Percentiles rank a stretch among this genome's conserved stretches.
These are phyloP conservation scores for Bryopsis sp. DNA, from an alignment of 139 green algal species.

Conservation along the genomic window DNA sequence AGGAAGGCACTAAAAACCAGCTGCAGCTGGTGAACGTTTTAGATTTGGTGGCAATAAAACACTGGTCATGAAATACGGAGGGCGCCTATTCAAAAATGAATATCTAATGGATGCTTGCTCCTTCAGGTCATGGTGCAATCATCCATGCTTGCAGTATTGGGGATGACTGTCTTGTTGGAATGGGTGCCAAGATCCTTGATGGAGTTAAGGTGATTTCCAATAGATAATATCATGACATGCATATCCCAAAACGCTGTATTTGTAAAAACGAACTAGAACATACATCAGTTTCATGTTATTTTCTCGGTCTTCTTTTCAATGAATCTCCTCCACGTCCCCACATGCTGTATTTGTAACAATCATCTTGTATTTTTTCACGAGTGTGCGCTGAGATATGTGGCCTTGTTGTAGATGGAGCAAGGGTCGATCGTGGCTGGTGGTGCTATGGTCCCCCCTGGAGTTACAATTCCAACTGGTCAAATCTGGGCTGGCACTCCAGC, in stretches of 20 bases:
- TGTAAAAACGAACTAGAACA: background rate
- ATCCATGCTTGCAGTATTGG: constrained; percentile 78
- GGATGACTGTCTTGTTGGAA: constrained; percentile 81
- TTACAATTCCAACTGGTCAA: background rate
- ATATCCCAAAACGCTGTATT: too few species aligned
- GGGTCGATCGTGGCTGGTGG: constrained; percentile 74
- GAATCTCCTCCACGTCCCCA: too few species aligned
- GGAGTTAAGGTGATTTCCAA: constrained; percentile 44
- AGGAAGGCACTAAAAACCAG: too few species aligned
- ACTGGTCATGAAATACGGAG: too few species aligned
- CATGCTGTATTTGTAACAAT: too few species aligned
- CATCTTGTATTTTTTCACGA: too few species aligned
- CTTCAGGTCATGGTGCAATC: constrained; percentile 58
- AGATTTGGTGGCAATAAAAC: too few species aligned
- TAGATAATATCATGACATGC: too few species aligned
- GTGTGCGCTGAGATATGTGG: too few species aligned
- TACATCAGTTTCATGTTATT: background rate
- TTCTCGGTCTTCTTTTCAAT: background rate
- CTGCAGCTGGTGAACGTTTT: too few species aligned
- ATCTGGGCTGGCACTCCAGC: constrained; percentile 80
- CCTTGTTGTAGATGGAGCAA: constrained; percentile 68
- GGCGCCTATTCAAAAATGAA: too few species aligned
- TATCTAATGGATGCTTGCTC: too few species aligned
- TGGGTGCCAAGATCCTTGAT: constrained; percentile 85
- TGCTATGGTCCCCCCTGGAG: constrained; percentile 56